Base-by-base conservation (phyloP, 2,329 filamentous ascomycete genomes). In the Phialophora macrospora region DNA sequence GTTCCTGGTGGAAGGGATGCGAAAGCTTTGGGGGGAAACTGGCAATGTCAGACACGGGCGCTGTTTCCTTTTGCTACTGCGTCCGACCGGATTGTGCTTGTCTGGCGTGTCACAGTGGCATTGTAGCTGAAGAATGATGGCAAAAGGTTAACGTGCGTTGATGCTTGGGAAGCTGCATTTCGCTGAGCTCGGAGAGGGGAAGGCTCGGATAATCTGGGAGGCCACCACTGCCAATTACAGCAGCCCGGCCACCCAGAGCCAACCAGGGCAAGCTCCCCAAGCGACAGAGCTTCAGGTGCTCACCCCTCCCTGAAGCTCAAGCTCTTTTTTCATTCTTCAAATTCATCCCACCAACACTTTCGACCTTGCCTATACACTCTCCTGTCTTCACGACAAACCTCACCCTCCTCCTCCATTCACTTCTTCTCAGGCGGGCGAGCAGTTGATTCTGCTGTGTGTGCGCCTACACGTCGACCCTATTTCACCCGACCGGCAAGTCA, bases 401-500 rank as follows among this genome's bases (percentile, higher is more conserved):
- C 58, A 34, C 12, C 24, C 46, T 22, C 28, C 49, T 54, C 58
- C 58, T 30, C 17, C 34, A 7, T 48, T 22, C 48, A 41, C 26
- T 26, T 22, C 49, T 32, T 55, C 26, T 44, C 34, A 14, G 22
- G 22, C n/a, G 46, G 30, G 58, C 22, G 28, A 54, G 58, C 58
- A 51, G 48, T 60, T 60, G 58, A 60, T 22, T 52, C 58, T 60
- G 58, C 49, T 60, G 58, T 52, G 46, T 44, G 52, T 44, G 48
- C n/a, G 58, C 38, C 20, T 8, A 3, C 30, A 30, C 44, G 46
- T 51, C 56, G 24, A 56, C 62, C 56, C 62, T 60, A 41, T 63
- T 55, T 44, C 41, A 55, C 26, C 55, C 38, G 41, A 51, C 7
- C 12, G 60, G 38, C 65, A 63, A 69, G 65, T 64, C 67, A 69